Evolutionary conservation across 768 basidiomycete genomes (phyloP).

Genomic region (Psilocybe tampanensis): DNA sequence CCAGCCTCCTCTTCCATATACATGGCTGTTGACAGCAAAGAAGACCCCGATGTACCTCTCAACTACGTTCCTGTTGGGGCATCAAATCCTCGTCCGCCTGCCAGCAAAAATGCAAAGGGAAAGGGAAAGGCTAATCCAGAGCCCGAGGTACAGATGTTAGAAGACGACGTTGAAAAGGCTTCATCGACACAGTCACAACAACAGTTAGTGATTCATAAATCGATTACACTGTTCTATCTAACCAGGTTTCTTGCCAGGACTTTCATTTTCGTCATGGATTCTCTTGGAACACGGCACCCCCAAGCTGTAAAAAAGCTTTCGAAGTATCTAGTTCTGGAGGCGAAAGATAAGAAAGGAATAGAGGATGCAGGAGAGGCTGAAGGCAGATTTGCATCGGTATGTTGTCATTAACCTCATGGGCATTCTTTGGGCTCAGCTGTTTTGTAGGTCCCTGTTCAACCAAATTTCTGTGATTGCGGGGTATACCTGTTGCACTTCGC

Average conservation of each 20-base stretch:
- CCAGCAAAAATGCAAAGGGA: constrained; percentile 11
- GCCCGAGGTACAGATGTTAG: not conserved
- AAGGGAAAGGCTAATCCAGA: constrained; percentile 22
- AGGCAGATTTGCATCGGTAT: constrained; percentile 56
- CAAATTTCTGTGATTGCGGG: constrained; percentile 92
- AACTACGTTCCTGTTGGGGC: not conserved
- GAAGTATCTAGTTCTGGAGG: constrained; percentile 76
- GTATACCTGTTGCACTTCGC: constrained; percentile 90
- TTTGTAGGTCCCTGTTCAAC: constrained; percentile 80
- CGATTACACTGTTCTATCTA: not conserved
- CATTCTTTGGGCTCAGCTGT: not conserved
- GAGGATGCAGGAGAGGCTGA: constrained; percentile 39
- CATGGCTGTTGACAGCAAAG: constrained; percentile 7
- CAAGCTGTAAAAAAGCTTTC: constrained; percentile 62
- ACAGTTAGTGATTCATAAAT: constrained; percentile 12
- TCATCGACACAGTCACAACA: constrained; percentile 2
- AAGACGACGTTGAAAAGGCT: constrained; percentile 7
- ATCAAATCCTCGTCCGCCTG: constrained; percentile 11
- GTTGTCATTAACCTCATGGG: constrained; percentile 14
- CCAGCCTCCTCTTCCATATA: not conserved
- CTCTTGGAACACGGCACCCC: constrained; percentile 74
- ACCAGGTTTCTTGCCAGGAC: constrained; percentile 51
- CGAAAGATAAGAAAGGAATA: constrained; percentile 63
- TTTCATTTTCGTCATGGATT: constrained; percentile 89
- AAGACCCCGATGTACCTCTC: constrained; percentile 3